Percentiles rank a stretch among this genome's conserved stretches.
phyloP scores from a whole-genome alignment of 495 filamentous ascomycete species.

The Hypoxylon rickii region DNA sequence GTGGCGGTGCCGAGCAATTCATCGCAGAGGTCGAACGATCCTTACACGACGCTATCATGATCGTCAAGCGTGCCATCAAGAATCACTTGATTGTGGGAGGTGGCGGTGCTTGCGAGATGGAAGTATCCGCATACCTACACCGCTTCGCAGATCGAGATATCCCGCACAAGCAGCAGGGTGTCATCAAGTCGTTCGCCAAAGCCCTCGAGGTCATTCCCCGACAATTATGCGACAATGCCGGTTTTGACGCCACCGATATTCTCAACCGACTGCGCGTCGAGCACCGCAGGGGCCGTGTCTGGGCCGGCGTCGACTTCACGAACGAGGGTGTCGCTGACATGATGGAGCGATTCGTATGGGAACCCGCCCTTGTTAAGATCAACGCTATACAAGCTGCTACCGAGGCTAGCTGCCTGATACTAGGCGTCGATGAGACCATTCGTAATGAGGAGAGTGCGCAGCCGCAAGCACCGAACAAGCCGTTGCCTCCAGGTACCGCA shows the following conservation, averaged over 20 bases:
- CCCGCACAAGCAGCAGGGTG: conserved; percentile 91
- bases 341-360: conserved; percentile 94
- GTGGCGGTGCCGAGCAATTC: conserved; percentile 97
- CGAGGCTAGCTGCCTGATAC: conserved; percentile 91
- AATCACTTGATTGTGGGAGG: conserved; percentile 94
- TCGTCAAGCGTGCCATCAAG: conserved; percentile 94
- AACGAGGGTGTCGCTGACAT: conserved; percentile 92
- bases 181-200: conserved; percentile 97
- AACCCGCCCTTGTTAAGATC: conserved; percentile 92
- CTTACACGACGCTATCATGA: conserved; percentile 98
- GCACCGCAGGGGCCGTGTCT: conserved; percentile 85
- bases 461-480: conserved; percentile 75
- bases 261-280: conserved; percentile 92
- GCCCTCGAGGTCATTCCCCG: conserved; percentile 95
- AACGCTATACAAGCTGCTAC: conserved; percentile 96
- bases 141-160: conserved; percentile 89
- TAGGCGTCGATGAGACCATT: conserved; percentile 97
- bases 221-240: conserved; percentile 97
- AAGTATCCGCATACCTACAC: conserved; percentile 90
- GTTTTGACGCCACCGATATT: conserved; percentile 97
- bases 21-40: conserved; percentile 98
- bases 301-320: conserved; percentile 95
- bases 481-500: conserved; percentile 88
- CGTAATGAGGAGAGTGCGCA: conserved; percentile 89
- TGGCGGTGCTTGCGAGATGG: conserved; percentile 96